Conservation (phyloP, 768 basidiomycete species). For the Nidularia sp. region DNA sequence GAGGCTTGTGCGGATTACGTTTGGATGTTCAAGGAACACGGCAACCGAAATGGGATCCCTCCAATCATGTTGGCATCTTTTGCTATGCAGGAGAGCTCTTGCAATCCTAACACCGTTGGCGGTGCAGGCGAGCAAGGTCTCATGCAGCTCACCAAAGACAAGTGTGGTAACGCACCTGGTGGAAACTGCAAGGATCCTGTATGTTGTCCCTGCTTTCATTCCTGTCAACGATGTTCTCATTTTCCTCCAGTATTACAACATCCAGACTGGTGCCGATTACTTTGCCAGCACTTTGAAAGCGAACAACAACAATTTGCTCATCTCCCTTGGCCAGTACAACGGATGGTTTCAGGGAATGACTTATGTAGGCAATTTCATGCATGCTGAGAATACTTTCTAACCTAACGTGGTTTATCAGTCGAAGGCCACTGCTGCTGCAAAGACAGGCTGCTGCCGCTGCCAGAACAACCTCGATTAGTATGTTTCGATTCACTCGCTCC, state of each 20-base stretch:
- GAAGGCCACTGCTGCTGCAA: conserved; percentile 54
- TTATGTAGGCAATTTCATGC: conserved; percentile 28
- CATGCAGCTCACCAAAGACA: conserved; percentile 82
- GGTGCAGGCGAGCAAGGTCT: conserved; percentile 81
- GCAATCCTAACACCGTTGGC: conserved; percentile 63
- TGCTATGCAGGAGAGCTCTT: conserved; percentile 82
- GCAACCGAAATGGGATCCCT: conserved; percentile 45
- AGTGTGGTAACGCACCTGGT: conserved; percentile 57
- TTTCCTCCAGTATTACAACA: conserved; percentile 59
- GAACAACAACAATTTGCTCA: conserved; percentile 50
- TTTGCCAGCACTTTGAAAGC: conserved; percentile 46
- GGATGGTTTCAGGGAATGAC: conserved; percentile 66
- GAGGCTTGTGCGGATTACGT: conserved; percentile 49
- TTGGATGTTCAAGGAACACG: conserved; percentile 57
- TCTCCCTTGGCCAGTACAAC: conserved; percentile 70
- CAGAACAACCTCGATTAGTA: conserved; percentile 90
- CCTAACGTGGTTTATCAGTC: conserved; percentile 22
- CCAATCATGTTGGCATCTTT: conserved; percentile 80
- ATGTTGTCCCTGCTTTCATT: conserved; percentile 10
- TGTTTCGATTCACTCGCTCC: conserved; percentile 18
- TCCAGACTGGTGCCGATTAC: conserved; percentile 59
- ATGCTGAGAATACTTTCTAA: not conserved
- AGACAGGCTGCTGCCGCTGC: conserved; percentile 55
- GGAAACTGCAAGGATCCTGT: conserved; percentile 46
- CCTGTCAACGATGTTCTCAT: not conserved